A percentile compares a stretch with the other conserved stretches of the same genome.
These are phyloP conservation scores for Blastomyces percursus DNA, from an alignment of 2,329 filamentous ascomycete species.

Conservation along the genomic window DNA sequence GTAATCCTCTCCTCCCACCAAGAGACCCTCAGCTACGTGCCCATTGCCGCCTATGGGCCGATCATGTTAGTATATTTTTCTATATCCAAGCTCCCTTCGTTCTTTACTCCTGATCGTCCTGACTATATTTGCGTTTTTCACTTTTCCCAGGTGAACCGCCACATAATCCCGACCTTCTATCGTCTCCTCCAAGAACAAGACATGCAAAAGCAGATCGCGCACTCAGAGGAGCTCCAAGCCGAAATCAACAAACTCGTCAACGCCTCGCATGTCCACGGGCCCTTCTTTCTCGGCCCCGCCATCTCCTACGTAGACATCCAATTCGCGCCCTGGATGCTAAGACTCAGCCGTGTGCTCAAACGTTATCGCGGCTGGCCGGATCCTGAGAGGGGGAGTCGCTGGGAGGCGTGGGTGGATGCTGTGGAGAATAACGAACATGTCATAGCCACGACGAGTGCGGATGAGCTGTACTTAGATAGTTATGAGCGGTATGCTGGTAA, in stretches of 20 bases:
- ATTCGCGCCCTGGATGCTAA: conserved; percentile 62
- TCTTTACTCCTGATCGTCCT: neutral
- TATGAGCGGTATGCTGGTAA: conserved; percentile 52
- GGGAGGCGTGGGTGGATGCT: conserved; percentile 59
- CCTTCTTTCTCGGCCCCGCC: conserved; percentile 53
- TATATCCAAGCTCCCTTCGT: neutral
- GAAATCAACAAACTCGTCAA: conserved; percentile 54
- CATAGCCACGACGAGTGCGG: conserved; percentile 54
- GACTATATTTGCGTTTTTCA: conserved; percentile 11
- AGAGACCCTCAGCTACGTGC: conserved; percentile 57
- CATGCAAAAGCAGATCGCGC: conserved; percentile 45
- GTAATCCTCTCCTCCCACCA: conserved; percentile 52
- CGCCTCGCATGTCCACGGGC: conserved; percentile 49
- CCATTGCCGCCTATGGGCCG: conserved; percentile 66
- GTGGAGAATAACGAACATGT: conserved; percentile 55
- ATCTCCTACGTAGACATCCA: conserved; percentile 62
- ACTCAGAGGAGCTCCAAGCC: conserved; percentile 51
- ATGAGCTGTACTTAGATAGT: conserved; percentile 56
- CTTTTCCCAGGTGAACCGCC: conserved; percentile 54
- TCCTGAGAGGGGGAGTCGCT: conserved; percentile 51
- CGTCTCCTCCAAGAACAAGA: conserved; percentile 58
- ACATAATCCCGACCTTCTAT: conserved; percentile 68
- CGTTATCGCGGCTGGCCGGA: conserved; percentile 57
- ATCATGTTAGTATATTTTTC: conserved; percentile 49
- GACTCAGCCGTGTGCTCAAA: conserved; percentile 54